phyloP scores from a whole-genome alignment of 2,329 filamentous ascomycete species.

The Ophiostoma sp. region DNA sequence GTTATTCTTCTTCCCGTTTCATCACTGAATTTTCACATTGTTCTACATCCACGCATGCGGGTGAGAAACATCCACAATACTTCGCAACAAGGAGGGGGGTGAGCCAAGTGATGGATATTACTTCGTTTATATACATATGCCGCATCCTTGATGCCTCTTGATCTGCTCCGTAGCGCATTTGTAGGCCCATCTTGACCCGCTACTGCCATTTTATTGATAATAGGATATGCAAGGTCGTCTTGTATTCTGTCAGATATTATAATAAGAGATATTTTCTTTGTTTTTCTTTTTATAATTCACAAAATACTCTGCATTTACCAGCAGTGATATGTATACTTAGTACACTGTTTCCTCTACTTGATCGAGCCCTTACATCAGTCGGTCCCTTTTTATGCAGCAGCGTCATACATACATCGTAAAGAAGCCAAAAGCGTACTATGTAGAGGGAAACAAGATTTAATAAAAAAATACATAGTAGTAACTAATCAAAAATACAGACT shows the following conservation, averaged over 20 bases:
- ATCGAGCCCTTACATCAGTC: background rate
- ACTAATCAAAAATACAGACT: background rate
- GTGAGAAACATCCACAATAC: background rate
- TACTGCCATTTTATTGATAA: conserved; percentile 2
- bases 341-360: background rate
- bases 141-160: background rate
- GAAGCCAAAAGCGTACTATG: background rate
- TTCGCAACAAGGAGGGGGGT: background rate
- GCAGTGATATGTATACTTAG: too few relatives aligned
- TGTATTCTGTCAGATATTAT: background rate
- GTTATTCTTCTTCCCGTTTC: background rate
- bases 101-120: conserved; percentile 19
- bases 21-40: background rate
- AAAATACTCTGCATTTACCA: too few relatives aligned
- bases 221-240: conserved; percentile 3
- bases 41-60: background rate
- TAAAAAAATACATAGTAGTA: background rate
- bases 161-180: conserved; percentile 8
- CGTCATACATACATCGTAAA: background rate
- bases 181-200: conserved; percentile 6
- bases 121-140: conserved; percentile 11
- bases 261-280: background rate
- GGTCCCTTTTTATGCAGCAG: background rate
- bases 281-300: background rate
- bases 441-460: background rate